Evolutionary conservation across 129 eudicot species (phyloP), one percentile per base, ranked within the genome.

Genomic region (Pittosporum tobira): DNA sequence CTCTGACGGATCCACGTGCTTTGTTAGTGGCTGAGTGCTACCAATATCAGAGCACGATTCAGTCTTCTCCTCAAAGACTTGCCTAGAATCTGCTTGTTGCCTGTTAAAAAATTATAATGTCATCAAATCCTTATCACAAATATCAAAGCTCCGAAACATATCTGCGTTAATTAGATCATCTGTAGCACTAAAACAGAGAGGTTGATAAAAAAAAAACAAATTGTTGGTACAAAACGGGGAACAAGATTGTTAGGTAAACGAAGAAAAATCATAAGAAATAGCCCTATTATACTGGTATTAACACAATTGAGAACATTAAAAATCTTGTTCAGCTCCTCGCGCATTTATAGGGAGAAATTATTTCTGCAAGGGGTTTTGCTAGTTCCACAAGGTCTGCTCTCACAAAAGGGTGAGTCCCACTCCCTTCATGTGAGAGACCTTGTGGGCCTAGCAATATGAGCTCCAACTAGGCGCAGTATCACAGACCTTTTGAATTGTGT

Each of bases 1-100:
- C 37, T 84, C 91, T 0, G 96, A 77, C 26, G 91, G 83, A 49
- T 93, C 86, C 36, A 93, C 96, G 34, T 87, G 96, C 79, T 83
- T 91, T 37, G 96, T 91, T 46, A 73, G 73, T 2, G 99, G 85
- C 61, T 68, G 76, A 25, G 72, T 74, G 49, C 71, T 70, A 22
- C 28, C 57, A 16, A 58, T 73, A 18, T 71, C 69, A 0, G 88
- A 81, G 64, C 84, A 78, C 30, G 99, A 76, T 74, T 87, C 96
- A 3, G 79, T 73, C 79, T 73, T 84, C 69, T 87, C 96, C 64
- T 82, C 83, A 65, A 78, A 75, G 12, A 93, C 85, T 79, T 81
- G 90, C 61, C 81, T 80, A 22, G 85, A 74, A 27, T 84, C 90
- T 49, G 69, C 86, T 48, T 93, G 91, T 65, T 84, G 91, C 73